These are phyloP conservation scores for Neodidymelliopsis sp. DNA, from an alignment of 2,329 filamentous ascomycete genomes.

Conservation along the genomic window DNA sequence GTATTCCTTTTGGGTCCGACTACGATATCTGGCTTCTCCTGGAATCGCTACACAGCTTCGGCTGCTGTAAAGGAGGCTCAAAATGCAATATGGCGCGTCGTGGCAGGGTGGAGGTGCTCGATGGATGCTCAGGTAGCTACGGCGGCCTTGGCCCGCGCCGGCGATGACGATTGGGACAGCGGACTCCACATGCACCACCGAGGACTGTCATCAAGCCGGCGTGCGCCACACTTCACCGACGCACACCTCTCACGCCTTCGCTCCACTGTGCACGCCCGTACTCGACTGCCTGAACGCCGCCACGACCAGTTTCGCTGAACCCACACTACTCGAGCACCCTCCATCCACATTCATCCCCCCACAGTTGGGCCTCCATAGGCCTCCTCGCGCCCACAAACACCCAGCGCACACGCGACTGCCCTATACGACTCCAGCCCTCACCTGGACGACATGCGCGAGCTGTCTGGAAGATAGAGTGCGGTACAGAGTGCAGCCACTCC, in stretches of 20 bases:
- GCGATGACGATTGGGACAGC: slow-evolving; percentile 6
- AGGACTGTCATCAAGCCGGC: slow-evolving; percentile 5
- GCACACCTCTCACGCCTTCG: slow-evolving; percentile 1
- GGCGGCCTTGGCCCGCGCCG: slow-evolving; percentile 2
- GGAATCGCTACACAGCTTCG: neutral
- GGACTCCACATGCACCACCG: slow-evolving; percentile 6
- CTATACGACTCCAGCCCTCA: slow-evolving; percentile 7
- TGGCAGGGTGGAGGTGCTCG: neutral
- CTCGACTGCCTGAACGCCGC: no score
- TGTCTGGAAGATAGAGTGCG: slow-evolving; percentile 32
- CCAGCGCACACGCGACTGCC: slow-evolving; percentile 17
- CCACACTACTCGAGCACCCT: no score
- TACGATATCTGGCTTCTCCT: neutral
- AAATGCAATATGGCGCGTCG: neutral
- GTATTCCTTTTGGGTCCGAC: neutral
- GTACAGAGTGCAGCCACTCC: slow-evolving; percentile 51
- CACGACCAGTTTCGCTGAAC: no score
- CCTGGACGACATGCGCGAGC: slow-evolving; percentile 35
- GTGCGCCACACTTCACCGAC: slow-evolving; percentile 6
- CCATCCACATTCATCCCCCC: no score
- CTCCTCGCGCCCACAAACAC: slow-evolving; percentile 6
- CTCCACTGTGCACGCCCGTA: neutral
- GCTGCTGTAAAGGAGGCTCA: neutral
- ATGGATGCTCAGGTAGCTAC: slow-evolving; percentile 7
- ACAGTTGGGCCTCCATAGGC: slow-evolving; percentile 11